Evolutionary conservation across 768 basidiomycete genomes (phyloP).

Genomic region (Boletus reticuloceps): DNA sequence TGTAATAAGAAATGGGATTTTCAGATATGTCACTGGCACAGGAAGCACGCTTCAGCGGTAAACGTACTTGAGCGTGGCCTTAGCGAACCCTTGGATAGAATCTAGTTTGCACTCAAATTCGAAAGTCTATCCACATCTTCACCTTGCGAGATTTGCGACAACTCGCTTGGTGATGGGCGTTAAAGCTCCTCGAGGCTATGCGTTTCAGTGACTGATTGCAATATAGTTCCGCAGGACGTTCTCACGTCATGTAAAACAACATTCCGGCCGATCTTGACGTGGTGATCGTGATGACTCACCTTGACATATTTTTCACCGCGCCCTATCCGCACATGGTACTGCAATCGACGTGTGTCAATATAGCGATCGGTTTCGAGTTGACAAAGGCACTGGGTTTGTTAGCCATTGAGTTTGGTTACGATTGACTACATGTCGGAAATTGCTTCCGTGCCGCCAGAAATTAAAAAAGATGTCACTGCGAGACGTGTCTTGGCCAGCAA

Average conservation of each 20-base stretch:
- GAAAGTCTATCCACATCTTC: too few species aligned
- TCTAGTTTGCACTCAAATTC: not conserved
- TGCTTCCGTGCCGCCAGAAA: not conserved
- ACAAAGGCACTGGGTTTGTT: not conserved
- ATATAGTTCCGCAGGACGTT: not conserved
- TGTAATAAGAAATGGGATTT: not conserved
- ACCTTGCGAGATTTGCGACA: too few species aligned
- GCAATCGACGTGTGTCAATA: not conserved
- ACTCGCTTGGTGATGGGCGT: too few species aligned
- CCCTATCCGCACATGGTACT: not conserved
- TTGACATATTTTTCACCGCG: too few species aligned
- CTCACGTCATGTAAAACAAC: too few species aligned
- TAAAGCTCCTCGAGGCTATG: too few species aligned
- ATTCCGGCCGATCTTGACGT: slow-evolving; percentile 3
- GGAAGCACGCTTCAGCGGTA: not conserved
- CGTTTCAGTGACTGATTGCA: not conserved
- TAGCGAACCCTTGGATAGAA: not conserved
- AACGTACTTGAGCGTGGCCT: not conserved
- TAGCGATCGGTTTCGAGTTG: slow-evolving; percentile 9
- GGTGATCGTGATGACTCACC: not conserved
- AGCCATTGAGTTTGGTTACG: too few species aligned
- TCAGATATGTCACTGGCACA: not conserved
- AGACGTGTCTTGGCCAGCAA: not conserved
- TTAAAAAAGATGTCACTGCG: not conserved
- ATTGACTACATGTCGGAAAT: not conserved